phyloP scores from a whole-genome alignment of 495 filamentous ascomycete genomes.

The Staphylotrichum longicolle region DNA sequence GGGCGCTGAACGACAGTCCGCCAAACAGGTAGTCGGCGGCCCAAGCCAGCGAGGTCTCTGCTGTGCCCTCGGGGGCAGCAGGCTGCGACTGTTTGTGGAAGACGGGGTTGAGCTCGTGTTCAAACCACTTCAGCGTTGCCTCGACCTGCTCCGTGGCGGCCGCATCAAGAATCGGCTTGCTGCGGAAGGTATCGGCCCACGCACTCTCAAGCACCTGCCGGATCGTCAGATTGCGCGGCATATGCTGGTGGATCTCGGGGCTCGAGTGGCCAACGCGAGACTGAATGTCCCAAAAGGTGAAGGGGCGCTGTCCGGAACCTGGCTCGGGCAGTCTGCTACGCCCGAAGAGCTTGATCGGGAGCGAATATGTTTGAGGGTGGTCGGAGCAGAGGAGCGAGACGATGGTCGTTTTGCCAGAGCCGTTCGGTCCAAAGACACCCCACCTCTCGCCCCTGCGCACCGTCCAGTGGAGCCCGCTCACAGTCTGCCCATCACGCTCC shows the following conservation, averaged over 20 bases:
- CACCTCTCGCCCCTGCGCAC: conserved; percentile 81
- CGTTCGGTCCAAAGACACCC: conserved; percentile 90
- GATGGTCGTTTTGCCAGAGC: conserved; percentile 87
- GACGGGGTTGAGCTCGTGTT: conserved; percentile 63
- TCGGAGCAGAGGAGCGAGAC: conserved; percentile 91
- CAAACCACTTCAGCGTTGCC: conserved; percentile 69
- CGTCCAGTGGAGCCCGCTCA: conserved; percentile 73
- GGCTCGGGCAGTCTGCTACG: conserved; percentile 71
- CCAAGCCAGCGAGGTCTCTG: conserved; percentile 53
- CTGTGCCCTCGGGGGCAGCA: not conserved
- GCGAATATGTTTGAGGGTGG: conserved; percentile 89
- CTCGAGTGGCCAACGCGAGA: conserved; percentile 85
- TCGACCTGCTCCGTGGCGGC: conserved; percentile 57
- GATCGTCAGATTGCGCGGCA: conserved; percentile 74
- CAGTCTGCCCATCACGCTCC: conserved; percentile 43
- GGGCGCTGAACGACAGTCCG: conserved; percentile 70
- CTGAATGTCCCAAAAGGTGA: conserved; percentile 91
- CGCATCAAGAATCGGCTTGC: conserved; percentile 60
- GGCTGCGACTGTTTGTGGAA: conserved; percentile 4
- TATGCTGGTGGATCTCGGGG: conserved; percentile 90
- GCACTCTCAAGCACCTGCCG: conserved; percentile 76
- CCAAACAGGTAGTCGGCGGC: conserved; percentile 69
- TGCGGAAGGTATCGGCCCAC: conserved; percentile 82
- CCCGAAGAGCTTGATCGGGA: conserved; percentile 82
- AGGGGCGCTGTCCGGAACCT: conserved; percentile 61